Base-by-base conservation (phyloP, 1,284 basidiomycete genomes). In the Papiliotrema flavescens region DNA sequence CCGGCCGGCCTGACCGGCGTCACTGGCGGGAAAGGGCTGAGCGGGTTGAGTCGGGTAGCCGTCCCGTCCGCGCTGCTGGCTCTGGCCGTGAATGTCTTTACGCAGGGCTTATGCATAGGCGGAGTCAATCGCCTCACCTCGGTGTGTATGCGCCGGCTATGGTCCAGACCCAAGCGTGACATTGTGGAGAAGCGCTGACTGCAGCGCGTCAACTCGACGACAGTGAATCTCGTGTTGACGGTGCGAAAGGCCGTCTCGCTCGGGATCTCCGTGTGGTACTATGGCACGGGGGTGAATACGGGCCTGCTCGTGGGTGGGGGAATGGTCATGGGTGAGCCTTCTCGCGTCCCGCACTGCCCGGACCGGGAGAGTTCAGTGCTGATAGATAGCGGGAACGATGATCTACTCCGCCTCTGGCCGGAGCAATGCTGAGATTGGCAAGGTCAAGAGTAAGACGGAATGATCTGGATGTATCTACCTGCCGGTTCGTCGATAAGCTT, bases 231-330 rank as follows among this genome's bases (percentile, higher is more conserved):
- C 51, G 82, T 95, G 15, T 81, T 96, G 48, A 91, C 90, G 39
- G 84, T 97, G 20, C 83, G 93, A 49, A 97, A 97, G 74, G 93
- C 92, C 1, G 80, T 85, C 17, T 93, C 89, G 53, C 79, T 96
- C 17, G 78, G 88, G 15, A 82, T 96, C 60, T 70, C 66, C 5
- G 75, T 77, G 4, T 75, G 69, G 66, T 76, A 67, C 53, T 76
- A 74, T 45, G 70, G 72, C 17, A 63, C 54, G 23, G 74, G 73
- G 1, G 53, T 65, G n/a, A 68, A 67, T 0, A 20, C 49, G 6
- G 75, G 75, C 8, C 54, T 77, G 13, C 60, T 60, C 2, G 20
- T 66, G 3, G 76, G 76, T 3, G 75, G 75, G 0, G 60, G 43
- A 0, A 67, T 77, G 66, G 76, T 78, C 3, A 54, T 78, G 1